Evolutionary conservation across 768 basidiomycete genomes (phyloP).

Genomic region (Lentinula raphanica): DNA sequence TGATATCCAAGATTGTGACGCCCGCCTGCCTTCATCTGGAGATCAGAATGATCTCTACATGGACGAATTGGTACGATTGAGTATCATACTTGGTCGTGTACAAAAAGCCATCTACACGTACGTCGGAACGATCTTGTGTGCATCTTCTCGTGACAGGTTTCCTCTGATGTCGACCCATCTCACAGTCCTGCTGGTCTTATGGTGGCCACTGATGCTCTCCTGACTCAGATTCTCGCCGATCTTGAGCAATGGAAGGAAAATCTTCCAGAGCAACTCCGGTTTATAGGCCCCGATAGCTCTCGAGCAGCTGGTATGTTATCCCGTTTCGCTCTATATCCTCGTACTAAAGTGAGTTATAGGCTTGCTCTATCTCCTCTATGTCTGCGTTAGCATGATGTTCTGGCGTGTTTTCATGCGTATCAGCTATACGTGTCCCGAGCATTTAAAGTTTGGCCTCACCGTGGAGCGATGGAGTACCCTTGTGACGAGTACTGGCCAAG

Average conservation of each 20-base stretch:
- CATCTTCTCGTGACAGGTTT: slow-evolving; percentile 3
- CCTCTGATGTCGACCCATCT: slow-evolving; percentile 3
- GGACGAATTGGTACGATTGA: slow-evolving; percentile 87
- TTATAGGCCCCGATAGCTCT: slow-evolving; percentile 63
- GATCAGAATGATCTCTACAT: slow-evolving; percentile 75
- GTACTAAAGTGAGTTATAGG: slow-evolving; percentile 38
- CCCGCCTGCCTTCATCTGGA: slow-evolving; percentile 85
- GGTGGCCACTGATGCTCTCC: slow-evolving; percentile 76
- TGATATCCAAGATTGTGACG: slow-evolving; percentile 94
- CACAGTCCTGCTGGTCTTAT: slow-evolving; percentile 81
- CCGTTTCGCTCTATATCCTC: background rate
- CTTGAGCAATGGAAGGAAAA: slow-evolving; percentile 73
- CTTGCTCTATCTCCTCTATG: slow-evolving; percentile 80
- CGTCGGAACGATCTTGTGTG: slow-evolving; percentile 14
- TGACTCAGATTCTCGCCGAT: slow-evolving; percentile 58
- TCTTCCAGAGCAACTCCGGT: slow-evolving; percentile 75
- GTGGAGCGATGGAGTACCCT: slow-evolving; percentile 77
- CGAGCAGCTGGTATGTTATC: slow-evolving; percentile 57
- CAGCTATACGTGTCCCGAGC: slow-evolving; percentile 85
- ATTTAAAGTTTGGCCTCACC: slow-evolving; percentile 81
- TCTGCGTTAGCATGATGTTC: slow-evolving; percentile 92
- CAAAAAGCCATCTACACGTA: slow-evolving; percentile 92
- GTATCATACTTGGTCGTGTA: slow-evolving; percentile 86
- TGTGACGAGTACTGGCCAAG: slow-evolving; percentile 66
- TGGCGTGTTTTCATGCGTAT: slow-evolving; percentile 99